phyloP scores from a whole-genome alignment of 257 asterid species.

The Primulina huaijiensis region DNA sequence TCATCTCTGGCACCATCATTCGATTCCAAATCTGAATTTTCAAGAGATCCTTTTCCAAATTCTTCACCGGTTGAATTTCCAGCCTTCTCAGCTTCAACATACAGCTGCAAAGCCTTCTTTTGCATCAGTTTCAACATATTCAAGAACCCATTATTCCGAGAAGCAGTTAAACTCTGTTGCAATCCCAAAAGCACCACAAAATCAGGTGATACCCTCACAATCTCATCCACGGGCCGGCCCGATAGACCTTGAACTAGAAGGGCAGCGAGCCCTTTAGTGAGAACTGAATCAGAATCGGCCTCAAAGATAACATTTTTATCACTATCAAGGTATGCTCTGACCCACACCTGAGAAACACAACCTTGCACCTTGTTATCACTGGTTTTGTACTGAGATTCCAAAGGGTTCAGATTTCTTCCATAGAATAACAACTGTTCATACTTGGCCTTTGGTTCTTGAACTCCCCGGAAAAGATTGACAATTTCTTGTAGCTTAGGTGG shows the following conservation, averaged over 20 bases:
- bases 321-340: constrained; percentile 54
- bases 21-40: constrained; percentile 24
- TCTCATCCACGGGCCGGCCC: constrained; percentile 62
- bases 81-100: constrained; percentile 47
- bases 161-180: constrained; percentile 71
- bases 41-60: constrained; percentile 18
- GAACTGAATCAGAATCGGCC: constrained; percentile 82
- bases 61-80: constrained; percentile 20
- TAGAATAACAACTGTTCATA: constrained; percentile 71
- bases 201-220: constrained; percentile 71
- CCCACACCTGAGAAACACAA: constrained; percentile 91
- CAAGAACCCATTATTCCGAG: constrained; percentile 84
- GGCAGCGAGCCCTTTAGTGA: constrained; percentile 86
- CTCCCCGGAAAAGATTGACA: constrained; percentile 60
- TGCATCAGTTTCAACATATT: constrained; percentile 91
- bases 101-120: constrained; percentile 68
- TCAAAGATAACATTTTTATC: constrained; percentile 68
- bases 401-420: constrained; percentile 57
- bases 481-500: constrained; percentile 82
- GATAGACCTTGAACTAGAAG: constrained; percentile 85
- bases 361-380: constrained; percentile 68
- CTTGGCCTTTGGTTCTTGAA: constrained; percentile 63
- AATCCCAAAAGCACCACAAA: constrained; percentile 68
- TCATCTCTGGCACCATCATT: constrained; percentile 29
- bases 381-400: constrained; percentile 51